Evolutionary conservation across 208 protist genomes (phyloP).

Genomic region (Acanthamoeba castellanii): DNA sequence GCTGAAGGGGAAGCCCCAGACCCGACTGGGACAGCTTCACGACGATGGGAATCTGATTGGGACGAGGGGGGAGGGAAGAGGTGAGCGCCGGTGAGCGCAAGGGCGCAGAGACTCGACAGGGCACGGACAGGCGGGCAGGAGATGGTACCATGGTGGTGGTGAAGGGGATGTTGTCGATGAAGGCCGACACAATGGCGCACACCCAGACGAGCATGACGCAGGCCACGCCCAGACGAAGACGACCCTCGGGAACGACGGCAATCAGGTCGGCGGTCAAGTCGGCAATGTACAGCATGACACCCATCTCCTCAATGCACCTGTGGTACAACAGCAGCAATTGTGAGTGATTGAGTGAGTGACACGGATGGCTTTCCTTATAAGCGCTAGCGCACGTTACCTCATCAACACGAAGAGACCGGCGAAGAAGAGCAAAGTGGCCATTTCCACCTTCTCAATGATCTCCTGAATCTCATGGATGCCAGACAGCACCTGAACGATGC

Average conservation of each 20-base stretch:
- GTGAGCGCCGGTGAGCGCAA: conserved; percentile 75
- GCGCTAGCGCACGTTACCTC: too few species aligned
- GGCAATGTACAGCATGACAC: conserved; percentile 79
- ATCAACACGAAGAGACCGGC: conserved; percentile 85
- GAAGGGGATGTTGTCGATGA: conserved; percentile 80
- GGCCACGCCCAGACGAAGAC: conserved; percentile 68
- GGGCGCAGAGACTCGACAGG: conserved; percentile 69
- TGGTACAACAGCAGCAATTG: conserved; percentile 69
- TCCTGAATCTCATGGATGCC: background rate
- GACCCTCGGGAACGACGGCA: background rate
- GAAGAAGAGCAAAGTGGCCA: conserved; percentile 86
- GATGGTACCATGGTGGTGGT: conserved; percentile 30
- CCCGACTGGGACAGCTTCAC: conserved; percentile 76
- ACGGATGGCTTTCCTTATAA: too few species aligned
- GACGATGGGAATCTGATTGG: conserved; percentile 77
- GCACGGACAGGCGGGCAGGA: conserved; percentile 66
- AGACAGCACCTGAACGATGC: too few species aligned
- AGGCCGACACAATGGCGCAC: conserved; percentile 77
- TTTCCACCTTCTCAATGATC: conserved; percentile 78
- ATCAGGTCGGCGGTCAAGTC: conserved; percentile 74
- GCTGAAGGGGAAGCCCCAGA: conserved; percentile 84
- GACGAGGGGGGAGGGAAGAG: conserved; percentile 67
- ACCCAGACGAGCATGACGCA: conserved; percentile 84
- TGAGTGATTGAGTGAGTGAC: too few species aligned
- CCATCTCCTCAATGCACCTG: conserved; percentile 65